Evolutionary conservation across 2,329 filamentous ascomycete genomes (phyloP).

Genomic region (Fusarium nisikadoi): DNA sequence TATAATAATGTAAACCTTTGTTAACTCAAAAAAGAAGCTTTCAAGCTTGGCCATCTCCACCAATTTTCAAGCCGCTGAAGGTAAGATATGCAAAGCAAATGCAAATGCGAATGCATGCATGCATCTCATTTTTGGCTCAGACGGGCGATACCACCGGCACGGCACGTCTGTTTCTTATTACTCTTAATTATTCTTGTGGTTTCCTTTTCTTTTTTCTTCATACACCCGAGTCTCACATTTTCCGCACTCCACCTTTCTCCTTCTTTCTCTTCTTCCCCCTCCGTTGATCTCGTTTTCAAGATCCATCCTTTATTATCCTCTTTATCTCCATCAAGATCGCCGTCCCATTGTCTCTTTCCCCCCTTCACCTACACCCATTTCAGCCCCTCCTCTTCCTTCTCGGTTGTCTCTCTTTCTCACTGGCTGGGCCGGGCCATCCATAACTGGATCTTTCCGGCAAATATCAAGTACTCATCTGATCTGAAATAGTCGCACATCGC

Average conservation of each 20-base stretch:
- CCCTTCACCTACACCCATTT: constrained; percentile 9
- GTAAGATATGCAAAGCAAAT: constrained; percentile 11
- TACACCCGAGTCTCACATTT: constrained; percentile 18
- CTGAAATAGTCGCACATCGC: constrained; percentile 12
- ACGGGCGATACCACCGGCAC: constrained; percentile 1
- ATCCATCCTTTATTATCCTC: constrained; percentile 5
- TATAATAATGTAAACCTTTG: background rate
- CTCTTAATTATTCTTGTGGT: background rate
- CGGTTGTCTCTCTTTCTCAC: constrained; percentile 27
- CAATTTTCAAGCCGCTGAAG: background rate
- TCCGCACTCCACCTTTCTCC: background rate
- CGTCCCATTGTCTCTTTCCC: background rate
- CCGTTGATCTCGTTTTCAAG: background rate
- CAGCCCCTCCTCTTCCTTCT: constrained; percentile 25
- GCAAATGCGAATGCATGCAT: background rate
- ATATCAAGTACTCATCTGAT: constrained; percentile 40
- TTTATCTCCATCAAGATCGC: background rate
- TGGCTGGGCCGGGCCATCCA: constrained; percentile 22
- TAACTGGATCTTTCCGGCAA: constrained; percentile 26
- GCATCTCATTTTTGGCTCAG: constrained; percentile 19
- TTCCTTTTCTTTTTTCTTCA: constrained; percentile 14
- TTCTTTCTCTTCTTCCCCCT: background rate
- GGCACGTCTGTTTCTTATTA: background rate
- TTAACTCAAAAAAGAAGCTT: constrained; percentile 23
- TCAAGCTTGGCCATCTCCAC: constrained; percentile 23